Evolutionary conservation across 345 rosid species (phyloP), one percentile per base, ranked within the genome.

Genomic region (Brassica nigra): DNA sequence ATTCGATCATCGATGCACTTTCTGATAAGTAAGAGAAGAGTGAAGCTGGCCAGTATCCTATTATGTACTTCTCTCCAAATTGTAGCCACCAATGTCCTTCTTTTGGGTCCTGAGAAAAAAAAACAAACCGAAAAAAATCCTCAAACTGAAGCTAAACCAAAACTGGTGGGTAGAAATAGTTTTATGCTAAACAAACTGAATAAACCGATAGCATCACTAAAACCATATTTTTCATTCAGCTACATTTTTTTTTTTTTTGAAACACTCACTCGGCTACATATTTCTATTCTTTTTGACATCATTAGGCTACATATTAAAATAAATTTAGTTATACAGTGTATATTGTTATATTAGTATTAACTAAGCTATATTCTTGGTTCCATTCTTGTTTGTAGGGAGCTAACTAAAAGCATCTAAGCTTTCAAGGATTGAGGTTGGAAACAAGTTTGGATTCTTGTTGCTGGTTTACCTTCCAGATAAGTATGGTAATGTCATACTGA

Each of bases 71-170:
- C 63, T 86, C 87, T 33, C 94, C 94, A 68, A 85, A 88, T 54
- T 88, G 91, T 87, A 90, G 77, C 94, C 94, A 90, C 94, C 94
- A 90, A 77, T 90, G 87, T 55, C 94, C 94, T 80, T 87, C 94
- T 75, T 86, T 84, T 12, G 90, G 94, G 9, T 90, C 94, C 94
- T 90, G 61, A 52, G 1, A n/a, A 62, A 62, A 15, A 49, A 18
- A 33, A 33, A 33, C 42, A 6, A 8, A 37, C 37, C 7, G 10
- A 37, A 37, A 37, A 6, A 18, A 18, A 18, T 37, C 8, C 29
- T 4, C 37, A 62, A 62, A 62, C 66, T 36, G 2, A 5, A 29
- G 15, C 31, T n/a, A 30, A 74, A 74, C 10, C 18, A 30, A 62
- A 62, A 29, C 36, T 2, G 66, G 5, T 30, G 5, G 37, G 18